Evolutionary conservation across 2,329 filamentous ascomycete species (phyloP), one percentile per base, ranked within the genome.

Genomic region (Exophiala sideris): DNA sequence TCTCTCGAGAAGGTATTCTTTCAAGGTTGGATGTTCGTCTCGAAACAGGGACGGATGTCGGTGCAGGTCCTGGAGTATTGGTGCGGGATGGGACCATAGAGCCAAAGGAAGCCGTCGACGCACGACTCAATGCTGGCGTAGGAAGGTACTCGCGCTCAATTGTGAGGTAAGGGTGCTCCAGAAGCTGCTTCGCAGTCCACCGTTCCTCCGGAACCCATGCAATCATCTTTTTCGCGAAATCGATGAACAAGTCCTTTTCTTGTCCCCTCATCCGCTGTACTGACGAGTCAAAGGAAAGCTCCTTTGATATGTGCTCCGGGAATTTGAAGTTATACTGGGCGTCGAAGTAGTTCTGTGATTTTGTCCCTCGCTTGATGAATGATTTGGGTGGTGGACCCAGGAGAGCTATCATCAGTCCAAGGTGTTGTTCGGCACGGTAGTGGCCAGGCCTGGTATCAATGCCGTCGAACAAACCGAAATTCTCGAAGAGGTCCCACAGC

Each of bases 341-440:
- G 18, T 63, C 56, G 45, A 65, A 65, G 42, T 57, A 65, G 67
- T 69, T 41, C 40, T 63, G 49, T 63, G 64, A 60, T 65, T 72
- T 64, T 55, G 56, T 47, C 16, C 63, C 67, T 34, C 67, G 65
- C 57, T 65, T 53, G 50, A 74, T 51, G 7, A 75, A 41, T 52
- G 70, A 66, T 51, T 58, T 64, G 40, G 70, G 71, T 4, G 72
- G 72, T 34, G 65, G 67, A 11, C 72, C 73, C 2, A 76, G 59
- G 52, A 76, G 63, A 14, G 67, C 68, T 48, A 74, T 72, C 65
- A 76, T 76, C 57, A 76, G 66, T 5, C 73, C 71, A 8, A 77
- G 55, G 53, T 76, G 70, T 46, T 63, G 39, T 65, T 67, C 70
- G 36, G 69, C 62, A 62, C 67, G 63, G 44, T 75, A 75, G 20